Base-by-base conservation (phyloP, 2,329 filamentous ascomycete species). In the Tolypocladium inflatum region DNA sequence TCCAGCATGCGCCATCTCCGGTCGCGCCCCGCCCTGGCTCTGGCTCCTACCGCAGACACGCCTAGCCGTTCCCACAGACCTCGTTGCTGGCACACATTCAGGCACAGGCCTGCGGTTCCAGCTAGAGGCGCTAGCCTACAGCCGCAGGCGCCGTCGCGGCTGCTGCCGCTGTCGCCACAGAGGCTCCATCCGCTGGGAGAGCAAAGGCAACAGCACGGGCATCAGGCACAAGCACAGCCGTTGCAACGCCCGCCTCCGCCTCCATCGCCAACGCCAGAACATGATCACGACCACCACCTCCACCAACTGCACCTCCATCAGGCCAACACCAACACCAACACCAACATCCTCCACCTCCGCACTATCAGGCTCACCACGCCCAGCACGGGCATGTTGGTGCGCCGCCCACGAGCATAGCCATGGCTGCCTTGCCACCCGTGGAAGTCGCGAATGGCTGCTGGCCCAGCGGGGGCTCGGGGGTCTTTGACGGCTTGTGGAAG, bases 401-500 rank as follows among this genome's bases (percentile, higher is more conserved):
- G 35, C 37, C 42, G 4, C 38, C 21, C 26, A 17, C 48, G 10
- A 48, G 17, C 39, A 43, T 54, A 19, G 50, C 54, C 13, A 51
- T 57, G 43, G 53, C 37, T 26, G 53, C 51, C 23, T 26, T 51
- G 38, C 41, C 48, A 9, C 56, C 55, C 30, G 26, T 33, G 11
- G 51, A 38, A 26, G 50, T 39, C 30, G 35, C 26, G n/a, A 50
- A n/a, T 39, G n/a, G 30, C 13, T 56, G 15, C 38, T n/a, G 21
- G 23, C 43, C 52, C 41, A 54, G 30, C 45, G 26, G 38, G 3
- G 39, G n/a, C 4, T 23, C 13, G 10, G 13, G 54, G 39, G 23
- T 56, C 4, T 39, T 56, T 38, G 59, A 61, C 38, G 21, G 52
- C 30, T 30, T 56, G 33, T 61, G 59, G 62, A 43, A 30, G 33